Conservation (phyloP, 108 stramenopile species). For the Mediolabrus comicus region DNA sequence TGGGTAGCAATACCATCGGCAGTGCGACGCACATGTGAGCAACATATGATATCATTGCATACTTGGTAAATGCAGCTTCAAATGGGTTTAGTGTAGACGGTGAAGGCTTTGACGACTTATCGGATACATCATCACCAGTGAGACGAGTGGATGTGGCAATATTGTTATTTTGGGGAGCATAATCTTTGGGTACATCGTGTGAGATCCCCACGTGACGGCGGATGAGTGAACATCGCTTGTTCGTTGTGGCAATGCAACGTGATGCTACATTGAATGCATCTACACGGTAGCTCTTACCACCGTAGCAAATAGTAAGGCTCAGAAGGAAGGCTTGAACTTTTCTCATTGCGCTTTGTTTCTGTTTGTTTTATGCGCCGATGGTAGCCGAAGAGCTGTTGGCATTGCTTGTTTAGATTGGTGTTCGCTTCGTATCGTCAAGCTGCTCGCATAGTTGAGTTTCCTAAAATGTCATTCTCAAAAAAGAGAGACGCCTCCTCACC, state of each 20-base stretch:
- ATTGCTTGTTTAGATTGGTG: too few relatives aligned
- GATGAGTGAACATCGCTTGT: not conserved
- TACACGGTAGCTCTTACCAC: not conserved
- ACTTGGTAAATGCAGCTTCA: conserved; percentile 20
- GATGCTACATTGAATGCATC: not conserved
- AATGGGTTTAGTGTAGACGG: conserved; percentile 4
- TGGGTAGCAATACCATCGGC: conserved; percentile 64
- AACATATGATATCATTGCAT: conserved; percentile 67
- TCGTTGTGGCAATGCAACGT: not conserved
- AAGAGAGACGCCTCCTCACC: too few relatives aligned
- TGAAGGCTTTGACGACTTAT: not conserved
- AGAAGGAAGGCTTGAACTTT: not conserved
- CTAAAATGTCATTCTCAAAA: too few relatives aligned
- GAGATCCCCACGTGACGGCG: not conserved
- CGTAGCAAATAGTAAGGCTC: not conserved
- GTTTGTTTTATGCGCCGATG: too few relatives aligned
- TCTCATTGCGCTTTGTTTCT: not conserved
- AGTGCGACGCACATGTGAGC: conserved; percentile 66
- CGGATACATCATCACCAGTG: too few relatives aligned
- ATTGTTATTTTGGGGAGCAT: not conserved
- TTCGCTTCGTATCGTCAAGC: too few relatives aligned
- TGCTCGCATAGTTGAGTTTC: too few relatives aligned
- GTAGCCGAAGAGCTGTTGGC: too few relatives aligned
- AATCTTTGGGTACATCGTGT: not conserved
- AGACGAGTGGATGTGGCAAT: not conserved